These are phyloP conservation scores for Lactarius hengduanensis DNA, from an alignment of 768 basidiomycete species.

Conservation along the genomic window DNA sequence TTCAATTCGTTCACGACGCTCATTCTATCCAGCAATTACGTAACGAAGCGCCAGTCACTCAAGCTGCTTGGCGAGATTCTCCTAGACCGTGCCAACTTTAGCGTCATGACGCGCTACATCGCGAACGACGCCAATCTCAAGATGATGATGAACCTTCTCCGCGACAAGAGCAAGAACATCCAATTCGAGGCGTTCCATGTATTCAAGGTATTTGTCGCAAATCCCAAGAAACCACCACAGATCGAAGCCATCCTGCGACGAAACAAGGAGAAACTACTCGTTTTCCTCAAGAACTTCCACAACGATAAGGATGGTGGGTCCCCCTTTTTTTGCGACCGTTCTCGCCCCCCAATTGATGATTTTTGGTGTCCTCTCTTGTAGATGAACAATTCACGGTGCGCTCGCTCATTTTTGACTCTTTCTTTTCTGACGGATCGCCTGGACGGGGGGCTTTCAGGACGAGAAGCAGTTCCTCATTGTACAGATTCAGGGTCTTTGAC, in stretches of 20 bases:
- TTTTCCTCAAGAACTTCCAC: constrained; percentile 90
- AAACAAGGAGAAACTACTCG: constrained; percentile 91
- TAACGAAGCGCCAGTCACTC: constrained; percentile 98
- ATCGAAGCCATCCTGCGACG: constrained; percentile 87
- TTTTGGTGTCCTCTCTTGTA: constrained; percentile 32
- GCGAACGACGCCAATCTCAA: constrained; percentile 93
- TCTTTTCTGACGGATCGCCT: constrained; percentile 14
- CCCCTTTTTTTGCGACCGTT: background rate
- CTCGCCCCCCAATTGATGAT: background rate
- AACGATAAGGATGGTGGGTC: constrained; percentile 92
- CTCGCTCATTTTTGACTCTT: background rate
- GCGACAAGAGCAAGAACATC: constrained; percentile 99
- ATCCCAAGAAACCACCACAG: constrained; percentile 97
- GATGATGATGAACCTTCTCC: constrained; percentile 99
- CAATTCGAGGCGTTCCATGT: constrained; percentile 99
- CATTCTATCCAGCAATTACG: constrained; percentile 92
- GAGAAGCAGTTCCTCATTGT: constrained; percentile 96
- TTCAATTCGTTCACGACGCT: constrained; percentile 93
- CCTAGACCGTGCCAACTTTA: constrained; percentile 96
- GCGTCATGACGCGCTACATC: constrained; percentile 97
- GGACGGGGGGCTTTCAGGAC: constrained; percentile 44
- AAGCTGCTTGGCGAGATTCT: constrained; percentile 98
- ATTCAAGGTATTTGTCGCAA: constrained; percentile 99
- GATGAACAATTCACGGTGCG: constrained; percentile 93
- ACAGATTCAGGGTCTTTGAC: constrained; percentile 79